Conservation (phyloP, 2,329 filamentous ascomycete genomes). For the Claviceps arundinis region DNA sequence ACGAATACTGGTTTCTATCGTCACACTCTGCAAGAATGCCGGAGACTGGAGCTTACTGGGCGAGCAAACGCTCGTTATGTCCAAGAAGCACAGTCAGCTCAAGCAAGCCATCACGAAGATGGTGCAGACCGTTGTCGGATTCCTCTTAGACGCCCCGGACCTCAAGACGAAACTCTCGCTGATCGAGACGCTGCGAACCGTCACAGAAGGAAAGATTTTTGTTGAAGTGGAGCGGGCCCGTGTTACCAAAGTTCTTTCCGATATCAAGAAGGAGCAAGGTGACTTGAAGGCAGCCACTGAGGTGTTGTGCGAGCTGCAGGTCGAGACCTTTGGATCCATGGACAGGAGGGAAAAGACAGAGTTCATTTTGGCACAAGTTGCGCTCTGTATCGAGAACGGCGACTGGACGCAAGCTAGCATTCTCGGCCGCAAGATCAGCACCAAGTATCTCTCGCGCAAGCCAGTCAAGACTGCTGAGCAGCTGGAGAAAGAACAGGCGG, state of each 20-base stretch:
- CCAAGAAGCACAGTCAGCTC: conserved; percentile 99
- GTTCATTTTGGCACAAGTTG: conserved; percentile 91
- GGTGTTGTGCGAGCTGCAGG: conserved; percentile 91
- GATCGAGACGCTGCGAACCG: conserved; percentile 88
- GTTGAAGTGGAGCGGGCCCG: conserved; percentile 96
- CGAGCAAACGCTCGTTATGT: conserved; percentile 88
- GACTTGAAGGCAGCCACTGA: conserved; percentile 83
- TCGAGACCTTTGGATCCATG: conserved; percentile 99
- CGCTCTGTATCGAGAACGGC: conserved; percentile 83
- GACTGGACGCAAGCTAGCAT: conserved; percentile 96
- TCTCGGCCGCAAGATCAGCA: conserved; percentile 92
- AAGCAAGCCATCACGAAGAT: conserved; percentile 98
- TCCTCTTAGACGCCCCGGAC: conserved; percentile 75
- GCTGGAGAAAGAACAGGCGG: conserved; percentile 80
- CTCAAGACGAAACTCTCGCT: conserved; percentile 80
- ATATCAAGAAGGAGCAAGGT: conserved; percentile 94
- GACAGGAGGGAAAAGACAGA: conserved; percentile 94
- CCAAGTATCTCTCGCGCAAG: conserved; percentile 77
- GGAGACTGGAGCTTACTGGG: conserved; percentile 91
- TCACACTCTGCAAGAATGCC: conserved; percentile 86
- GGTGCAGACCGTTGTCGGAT: conserved; percentile 92
- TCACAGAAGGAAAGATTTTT: conserved; percentile 99
- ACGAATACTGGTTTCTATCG: conserved; percentile 72
- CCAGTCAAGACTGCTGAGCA: conserved; percentile 83
- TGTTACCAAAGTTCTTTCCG: conserved; percentile 84